Evolutionary conservation across 306 rosid species (phyloP).

Genomic region (Castanea sativa): DNA sequence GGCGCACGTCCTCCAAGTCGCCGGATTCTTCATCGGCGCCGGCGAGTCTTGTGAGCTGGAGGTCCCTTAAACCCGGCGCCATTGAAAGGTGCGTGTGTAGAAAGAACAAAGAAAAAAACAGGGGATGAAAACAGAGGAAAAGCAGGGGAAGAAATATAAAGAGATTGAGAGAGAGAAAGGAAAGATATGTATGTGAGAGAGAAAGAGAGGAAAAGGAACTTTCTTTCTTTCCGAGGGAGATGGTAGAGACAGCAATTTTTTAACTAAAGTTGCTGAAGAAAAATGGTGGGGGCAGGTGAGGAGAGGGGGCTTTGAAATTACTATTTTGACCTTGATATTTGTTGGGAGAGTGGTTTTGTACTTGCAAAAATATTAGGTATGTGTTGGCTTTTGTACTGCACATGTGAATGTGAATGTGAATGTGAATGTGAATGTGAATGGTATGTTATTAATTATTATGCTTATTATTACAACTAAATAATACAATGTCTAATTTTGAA

Average conservation of each 20-base stretch:
- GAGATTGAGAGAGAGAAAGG: not conserved
- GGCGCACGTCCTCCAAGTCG: constrained; percentile 73
- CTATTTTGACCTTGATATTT: constrained; percentile 1
- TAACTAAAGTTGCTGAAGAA: constrained; percentile 31
- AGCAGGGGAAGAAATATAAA: not conserved
- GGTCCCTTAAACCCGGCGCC: constrained; percentile 46
- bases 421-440: not conserved
- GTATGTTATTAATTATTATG: too few relatives aligned
- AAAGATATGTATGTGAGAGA: not conserved
- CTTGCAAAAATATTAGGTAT: not conserved
- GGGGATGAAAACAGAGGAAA: not conserved
- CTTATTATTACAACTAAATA: too few relatives aligned
- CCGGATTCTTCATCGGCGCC: constrained; percentile 28
- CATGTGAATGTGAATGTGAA: not conserved
- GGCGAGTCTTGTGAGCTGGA: constrained; percentile 44
- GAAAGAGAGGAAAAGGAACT: constrained; percentile 10
- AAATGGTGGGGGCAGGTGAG: not conserved
- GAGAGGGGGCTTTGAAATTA: not conserved
- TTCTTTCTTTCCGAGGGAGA: constrained; percentile 24
- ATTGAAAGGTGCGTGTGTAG: constrained; percentile 13
- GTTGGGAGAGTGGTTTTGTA: constrained; percentile 3
- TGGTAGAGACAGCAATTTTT: constrained; percentile 36
- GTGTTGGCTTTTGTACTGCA: constrained; percentile 10
- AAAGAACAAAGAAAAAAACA: not conserved
- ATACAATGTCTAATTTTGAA: too few relatives aligned